These are phyloP conservation scores for Saccharomycopsis malanga DNA, from an alignment of 805 yeast species.

Conservation along the genomic window DNA sequence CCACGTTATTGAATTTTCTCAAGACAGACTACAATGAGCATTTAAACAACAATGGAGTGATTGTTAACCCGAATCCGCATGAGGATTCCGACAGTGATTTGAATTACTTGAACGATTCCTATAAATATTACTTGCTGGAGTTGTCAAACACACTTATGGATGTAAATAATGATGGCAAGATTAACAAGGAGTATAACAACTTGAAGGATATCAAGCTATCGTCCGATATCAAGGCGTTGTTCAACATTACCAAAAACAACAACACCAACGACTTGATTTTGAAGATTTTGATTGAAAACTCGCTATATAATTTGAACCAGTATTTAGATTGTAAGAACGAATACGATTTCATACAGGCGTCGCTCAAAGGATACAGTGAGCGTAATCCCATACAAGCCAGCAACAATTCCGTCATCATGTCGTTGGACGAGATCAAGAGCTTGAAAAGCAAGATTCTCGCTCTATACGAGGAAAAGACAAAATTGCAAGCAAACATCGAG, in stretches of 20 bases:
- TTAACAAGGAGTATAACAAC: conserved; percentile 5
- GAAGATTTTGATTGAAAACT: conserved; percentile 39
- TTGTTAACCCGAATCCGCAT: conserved; percentile 4
- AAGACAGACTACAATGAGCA: conserved; percentile 15
- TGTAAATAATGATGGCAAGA: not conserved
- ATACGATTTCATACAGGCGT: conserved; percentile 9
- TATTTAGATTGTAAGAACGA: conserved; percentile 15
- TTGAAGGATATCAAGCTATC: conserved; percentile 17
- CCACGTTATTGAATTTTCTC: conserved; percentile 6
- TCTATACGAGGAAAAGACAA: conserved; percentile 3
- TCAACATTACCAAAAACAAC: conserved; percentile 19
- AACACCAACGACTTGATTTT: conserved; percentile 25
- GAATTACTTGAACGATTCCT: conserved; percentile 20
- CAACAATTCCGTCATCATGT: conserved; percentile 11
- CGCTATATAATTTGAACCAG: conserved; percentile 28
- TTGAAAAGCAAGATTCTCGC: conserved; percentile 9
- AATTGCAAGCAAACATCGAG: not conserved
- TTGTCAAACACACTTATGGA: conserved; percentile 17
- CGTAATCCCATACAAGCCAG: not conserved
- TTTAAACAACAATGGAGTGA: conserved; percentile 10
- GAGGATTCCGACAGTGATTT: conserved; percentile 6
- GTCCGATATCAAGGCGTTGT: conserved; percentile 17
- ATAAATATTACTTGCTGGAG: conserved; percentile 19
- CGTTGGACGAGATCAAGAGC: conserved; percentile 20
- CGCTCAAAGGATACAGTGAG: too few species aligned